Percentiles rank a stretch among this genome's conserved stretches.
Evolutionary conservation across 2,329 filamentous ascomycete genomes (phyloP).

Genomic region (Cladosporium velox): DNA sequence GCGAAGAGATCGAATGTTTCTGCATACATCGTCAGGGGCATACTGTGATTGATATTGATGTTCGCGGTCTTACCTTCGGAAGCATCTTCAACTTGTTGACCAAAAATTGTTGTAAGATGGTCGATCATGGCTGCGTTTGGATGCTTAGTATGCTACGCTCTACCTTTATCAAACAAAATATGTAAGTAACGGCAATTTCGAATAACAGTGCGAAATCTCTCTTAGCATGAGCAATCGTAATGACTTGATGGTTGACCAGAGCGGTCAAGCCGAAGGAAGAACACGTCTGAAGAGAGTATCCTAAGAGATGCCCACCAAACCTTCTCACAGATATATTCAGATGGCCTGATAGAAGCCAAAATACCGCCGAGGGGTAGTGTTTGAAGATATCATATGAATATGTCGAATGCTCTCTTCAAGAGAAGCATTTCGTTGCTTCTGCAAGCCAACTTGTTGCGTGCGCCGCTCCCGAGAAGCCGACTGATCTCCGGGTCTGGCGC

Average conservation of each 20-base stretch:
- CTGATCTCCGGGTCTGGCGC: slow-evolving; percentile 7
- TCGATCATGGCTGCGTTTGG: slow-evolving; percentile 22
- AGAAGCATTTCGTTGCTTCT: slow-evolving; percentile 3
- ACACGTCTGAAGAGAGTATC: not conserved
- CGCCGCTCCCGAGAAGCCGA: slow-evolving; percentile 10
- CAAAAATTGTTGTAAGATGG: slow-evolving; percentile 24
- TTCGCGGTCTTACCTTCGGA: not conserved
- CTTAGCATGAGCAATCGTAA: not conserved
- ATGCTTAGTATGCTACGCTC: not conserved
- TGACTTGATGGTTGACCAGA: not conserved
- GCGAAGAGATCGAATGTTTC: slow-evolving; percentile 89
- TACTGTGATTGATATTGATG: not conserved
- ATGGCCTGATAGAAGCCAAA: not conserved
- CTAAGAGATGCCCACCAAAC: not conserved
- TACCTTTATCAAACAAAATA: not conserved
- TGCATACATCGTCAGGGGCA: slow-evolving; percentile 45
- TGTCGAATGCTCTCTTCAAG: not conserved
- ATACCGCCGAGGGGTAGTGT: not conserved
- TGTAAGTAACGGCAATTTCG: not conserved
- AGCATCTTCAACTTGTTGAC: slow-evolving; percentile 23
- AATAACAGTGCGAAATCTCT: not conserved
- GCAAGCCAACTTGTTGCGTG: not conserved
- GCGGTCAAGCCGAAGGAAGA: not conserved
- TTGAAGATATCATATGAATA: not conserved
- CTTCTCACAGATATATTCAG: not conserved